Conservation (phyloP, 805 yeast species). For the Saccharomyces eubayanus region DNA sequence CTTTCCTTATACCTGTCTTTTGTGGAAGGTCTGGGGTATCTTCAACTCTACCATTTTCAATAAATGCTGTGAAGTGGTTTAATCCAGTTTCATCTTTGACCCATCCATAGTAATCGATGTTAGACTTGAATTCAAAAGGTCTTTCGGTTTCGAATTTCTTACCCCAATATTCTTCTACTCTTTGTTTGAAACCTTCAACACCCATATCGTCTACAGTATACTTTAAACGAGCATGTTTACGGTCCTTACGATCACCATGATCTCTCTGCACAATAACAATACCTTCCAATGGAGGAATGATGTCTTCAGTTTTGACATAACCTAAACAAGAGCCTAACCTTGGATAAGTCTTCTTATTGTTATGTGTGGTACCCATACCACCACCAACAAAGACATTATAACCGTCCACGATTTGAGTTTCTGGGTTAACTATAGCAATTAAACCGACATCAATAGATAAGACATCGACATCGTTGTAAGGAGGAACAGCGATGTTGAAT, state of each 20-base stretch:
- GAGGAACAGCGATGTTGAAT: constrained; percentile 90
- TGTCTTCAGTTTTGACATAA: constrained; percentile 56
- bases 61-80: constrained; percentile 87
- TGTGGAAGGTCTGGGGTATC: constrained; percentile 86
- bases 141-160: constrained; percentile 60
- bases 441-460: constrained; percentile 93
- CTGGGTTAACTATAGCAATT: constrained; percentile 69
- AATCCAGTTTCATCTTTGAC: constrained; percentile 71
- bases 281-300: constrained; percentile 77
- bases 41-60: constrained; percentile 94
- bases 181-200: constrained; percentile 68
- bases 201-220: constrained; percentile 93
- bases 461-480: constrained; percentile 92
- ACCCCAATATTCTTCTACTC: constrained; percentile 81
- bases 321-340: constrained; percentile 88
- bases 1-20: constrained; percentile 72
- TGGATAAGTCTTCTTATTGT: constrained; percentile 93
- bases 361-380: constrained; percentile 98
- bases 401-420: constrained; percentile 56
- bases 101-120: constrained; percentile 93
- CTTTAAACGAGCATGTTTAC: constrained; percentile 96
- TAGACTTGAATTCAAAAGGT: constrained; percentile 72
- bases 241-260: constrained; percentile 86
- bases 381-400: constrained; percentile 91
- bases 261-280: constrained; percentile 92